A percentile compares a stretch with the other conserved stretches of the same genome.
Conservation (phyloP, 306 rosid species). For the Sicyos edulis region DNA sequence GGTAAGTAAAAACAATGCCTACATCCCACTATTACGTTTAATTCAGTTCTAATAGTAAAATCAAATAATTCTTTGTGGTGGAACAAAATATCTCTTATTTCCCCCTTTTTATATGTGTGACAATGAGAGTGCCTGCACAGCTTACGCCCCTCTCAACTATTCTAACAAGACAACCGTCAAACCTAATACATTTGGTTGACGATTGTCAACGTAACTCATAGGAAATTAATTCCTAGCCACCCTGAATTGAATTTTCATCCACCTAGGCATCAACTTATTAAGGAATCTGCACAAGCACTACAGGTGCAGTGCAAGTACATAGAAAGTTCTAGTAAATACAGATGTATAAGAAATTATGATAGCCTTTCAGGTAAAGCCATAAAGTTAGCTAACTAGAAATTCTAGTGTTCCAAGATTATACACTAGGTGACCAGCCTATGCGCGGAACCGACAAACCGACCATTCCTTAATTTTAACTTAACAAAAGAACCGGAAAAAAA, state of each 20-base stretch:
- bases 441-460: not conserved
- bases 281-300: slow-evolving; percentile 5
- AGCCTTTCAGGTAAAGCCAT: not conserved
- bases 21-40: not conserved
- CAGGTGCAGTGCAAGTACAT: not conserved
- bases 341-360: not conserved
- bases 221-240: no score
- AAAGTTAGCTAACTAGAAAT: not conserved
- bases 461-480: not conserved
- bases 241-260: not conserved
- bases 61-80: no score
- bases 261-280: not conserved
- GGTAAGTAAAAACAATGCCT: not conserved
- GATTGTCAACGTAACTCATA: no score
- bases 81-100: no score
- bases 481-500: not conserved
- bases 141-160: no score
- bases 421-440: not conserved
- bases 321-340: not conserved
- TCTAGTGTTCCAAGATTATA: not conserved
- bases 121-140: no score
- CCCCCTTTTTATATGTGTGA: no score
- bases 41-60: no score
- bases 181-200: no score
- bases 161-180: no score